Conservation (phyloP, 345 rosid genomes). For the Eucalyptus shirleyi region DNA sequence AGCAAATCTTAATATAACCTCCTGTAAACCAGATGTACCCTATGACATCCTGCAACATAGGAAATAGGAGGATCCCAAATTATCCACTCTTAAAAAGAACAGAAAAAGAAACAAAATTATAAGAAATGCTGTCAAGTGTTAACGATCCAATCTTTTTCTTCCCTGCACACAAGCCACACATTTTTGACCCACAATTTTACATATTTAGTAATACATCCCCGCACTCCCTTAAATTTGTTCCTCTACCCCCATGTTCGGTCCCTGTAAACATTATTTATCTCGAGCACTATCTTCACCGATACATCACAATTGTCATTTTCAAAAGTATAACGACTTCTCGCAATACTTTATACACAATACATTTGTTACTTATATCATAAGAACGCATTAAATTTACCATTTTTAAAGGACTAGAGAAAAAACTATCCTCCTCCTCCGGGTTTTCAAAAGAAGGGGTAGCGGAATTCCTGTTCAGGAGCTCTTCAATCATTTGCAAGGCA, state of each 20-base stretch:
- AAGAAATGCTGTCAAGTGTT: background rate
- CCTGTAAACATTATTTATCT: background rate
- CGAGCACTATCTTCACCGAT: background rate
- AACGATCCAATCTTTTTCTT: background rate
- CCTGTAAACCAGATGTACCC: background rate
- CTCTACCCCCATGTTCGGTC: background rate
- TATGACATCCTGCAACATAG: background rate
- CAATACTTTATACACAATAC: background rate
- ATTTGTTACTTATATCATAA: background rate
- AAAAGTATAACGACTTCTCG: background rate
- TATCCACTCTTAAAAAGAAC: background rate
- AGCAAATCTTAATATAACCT: background rate
- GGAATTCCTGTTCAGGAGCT: conserved; percentile 61
- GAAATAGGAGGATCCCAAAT: background rate
- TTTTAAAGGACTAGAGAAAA: background rate
- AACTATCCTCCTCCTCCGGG: background rate
- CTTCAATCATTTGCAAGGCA: conserved; percentile 88
- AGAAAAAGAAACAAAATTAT: background rate
- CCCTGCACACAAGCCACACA: background rate
- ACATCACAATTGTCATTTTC: background rate
- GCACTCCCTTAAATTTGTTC: background rate
- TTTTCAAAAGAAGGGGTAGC: background rate
- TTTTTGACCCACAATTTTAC: background rate
- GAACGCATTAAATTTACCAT: background rate
- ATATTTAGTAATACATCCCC: background rate